Evolutionary conservation across 2,329 filamentous ascomycete genomes (phyloP).

Genomic region (Didymellaceae sp.): DNA sequence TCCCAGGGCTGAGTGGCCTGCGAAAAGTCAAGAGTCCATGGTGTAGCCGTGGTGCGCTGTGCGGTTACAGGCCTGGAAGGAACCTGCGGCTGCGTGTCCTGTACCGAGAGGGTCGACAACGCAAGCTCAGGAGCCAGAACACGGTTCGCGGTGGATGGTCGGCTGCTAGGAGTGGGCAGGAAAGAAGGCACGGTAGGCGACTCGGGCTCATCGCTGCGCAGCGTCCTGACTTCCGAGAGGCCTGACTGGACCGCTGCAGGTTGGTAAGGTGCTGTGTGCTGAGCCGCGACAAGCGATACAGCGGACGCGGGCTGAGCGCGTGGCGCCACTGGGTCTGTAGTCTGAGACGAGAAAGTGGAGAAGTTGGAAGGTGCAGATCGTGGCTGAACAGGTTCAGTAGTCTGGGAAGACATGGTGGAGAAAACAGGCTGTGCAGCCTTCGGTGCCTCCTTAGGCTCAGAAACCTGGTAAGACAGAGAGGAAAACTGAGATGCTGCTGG

Average conservation of each 20-base stretch:
- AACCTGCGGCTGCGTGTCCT: conserved; percentile 38
- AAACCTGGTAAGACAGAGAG: conserved; percentile 27
- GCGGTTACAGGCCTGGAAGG: conserved; percentile 42
- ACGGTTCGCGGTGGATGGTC: conserved; percentile 40
- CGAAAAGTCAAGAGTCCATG: conserved; percentile 49
- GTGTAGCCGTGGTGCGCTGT: conserved; percentile 27
- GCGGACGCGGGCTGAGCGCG: conserved; percentile 23
- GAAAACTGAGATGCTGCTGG: conserved; percentile 14
- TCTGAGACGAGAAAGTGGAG: conserved; percentile 30
- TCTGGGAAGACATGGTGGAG: conserved; percentile 26
- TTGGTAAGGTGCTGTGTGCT: conserved; percentile 41
- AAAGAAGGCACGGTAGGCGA: conserved; percentile 44
- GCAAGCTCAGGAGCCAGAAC: conserved; percentile 23
- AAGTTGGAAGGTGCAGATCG: conserved; percentile 22
- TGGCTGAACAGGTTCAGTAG: conserved; percentile 29
- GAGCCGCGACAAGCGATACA: conserved; percentile 32
- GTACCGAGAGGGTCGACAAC: conserved; percentile 37
- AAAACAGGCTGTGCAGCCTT: conserved; percentile 21
- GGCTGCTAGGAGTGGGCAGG: conserved; percentile 37
- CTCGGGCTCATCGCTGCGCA: conserved; percentile 44
- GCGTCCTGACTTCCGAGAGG: conserved; percentile 36
- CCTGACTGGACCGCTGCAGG: conserved; percentile 7
- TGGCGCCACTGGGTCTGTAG: conserved; percentile 36
- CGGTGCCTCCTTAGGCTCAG: conserved; percentile 30
- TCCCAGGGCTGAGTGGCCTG: conserved; percentile 55